Evolutionary conservation across 345 rosid species (phyloP), one percentile per base, ranked within the genome.

Genomic region (Pistacia atlantica): DNA sequence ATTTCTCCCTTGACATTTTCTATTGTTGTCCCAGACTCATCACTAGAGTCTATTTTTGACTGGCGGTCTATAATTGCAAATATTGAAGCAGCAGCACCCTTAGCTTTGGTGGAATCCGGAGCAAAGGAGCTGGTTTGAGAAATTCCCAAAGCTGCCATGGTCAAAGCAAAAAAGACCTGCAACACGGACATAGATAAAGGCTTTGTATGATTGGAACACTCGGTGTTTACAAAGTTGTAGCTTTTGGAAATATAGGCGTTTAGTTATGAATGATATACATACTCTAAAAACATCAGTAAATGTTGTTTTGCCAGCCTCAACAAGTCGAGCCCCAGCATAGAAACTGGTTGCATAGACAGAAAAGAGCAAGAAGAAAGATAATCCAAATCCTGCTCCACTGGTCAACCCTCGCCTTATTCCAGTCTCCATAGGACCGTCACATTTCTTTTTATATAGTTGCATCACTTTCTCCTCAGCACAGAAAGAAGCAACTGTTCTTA

Each of bases 401-500:
- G 87, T 77, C 69, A 91, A 73, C 16, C 98, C 97, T 80, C 77
- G 92, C 78, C 88, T 89, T 46, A 90, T 86, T 59, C 97, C 98
- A 3, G 88, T 77, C 75, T 81, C 87, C 86, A 87, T 20, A 54
- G 98, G 97, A 55, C 90, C 95, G 82, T 91, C 97, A 25, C 97
- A 92, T 85, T 91, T 94, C 78, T 77, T 85, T 57, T 78, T 72
- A 78, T 94, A 94, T 55, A 91, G 86, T 46, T 91, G 78, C 93
- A 92, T 91, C 77, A 92, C 77, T 74, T 88, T 94, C 75, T 91
- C 97, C 73, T 91, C 98, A 0, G 95, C 94, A 74, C 97, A 92
- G 81, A 89, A 94, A 4, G 97, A 94, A 69, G 97, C 92, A 45
- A 49, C 93, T 12, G 98, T 91, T 82, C 98, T 86, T 69, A 94